Base-by-base conservation (phyloP, 345 rosid species). In the Dipteronia sinensis region DNA sequence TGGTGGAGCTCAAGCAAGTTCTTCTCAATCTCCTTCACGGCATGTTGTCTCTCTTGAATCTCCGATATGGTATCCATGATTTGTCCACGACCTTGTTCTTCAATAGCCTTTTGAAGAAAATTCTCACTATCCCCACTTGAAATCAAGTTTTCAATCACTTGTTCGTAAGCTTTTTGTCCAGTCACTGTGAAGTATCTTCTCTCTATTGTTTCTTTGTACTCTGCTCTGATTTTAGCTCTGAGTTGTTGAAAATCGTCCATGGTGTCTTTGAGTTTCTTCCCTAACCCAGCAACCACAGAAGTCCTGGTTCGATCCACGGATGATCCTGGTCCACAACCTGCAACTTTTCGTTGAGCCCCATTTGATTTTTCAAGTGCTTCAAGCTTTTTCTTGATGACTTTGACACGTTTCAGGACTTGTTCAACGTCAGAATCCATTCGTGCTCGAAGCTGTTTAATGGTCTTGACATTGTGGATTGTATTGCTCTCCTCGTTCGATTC, bases 251-350 rank as follows among this genome's bases (percentile, higher is more conserved):
- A 88, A 75, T 85, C 85, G 64, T 92, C 94, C 98, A 92, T 93
- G 67, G 85, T 78, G 63, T 90, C 94, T 78, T 87, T 86, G 44
- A 93, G 89, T 72, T 92, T 93, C 86, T 91, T 91, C 63, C 97
- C 89, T 77, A 93, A 84, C 1, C 98, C 98, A 70, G 88, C 88
- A 42, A 91, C 96, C 10, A 91, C 94, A 10, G 94, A 90, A 22
- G 94, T 90, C 81, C 98, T 87, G 47, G 98, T 93, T 77, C 94
- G 81, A 76, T 93, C 98, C 23, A 90, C 85, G 1, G 92, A 90
- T 0, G 97, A 93, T 6, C 98, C 97, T 72, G 97, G 94, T n/a
- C 94, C 98, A 73, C 98, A 91, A 6, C 97, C 94, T 34, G 92
- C 81, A 55, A 85, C 77, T 73, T 83, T 89, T 72, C 98, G 79